phyloP scores from a whole-genome alignment of 2,329 filamentous ascomycete genomes.

The Paracoccidioides brasiliensis region DNA sequence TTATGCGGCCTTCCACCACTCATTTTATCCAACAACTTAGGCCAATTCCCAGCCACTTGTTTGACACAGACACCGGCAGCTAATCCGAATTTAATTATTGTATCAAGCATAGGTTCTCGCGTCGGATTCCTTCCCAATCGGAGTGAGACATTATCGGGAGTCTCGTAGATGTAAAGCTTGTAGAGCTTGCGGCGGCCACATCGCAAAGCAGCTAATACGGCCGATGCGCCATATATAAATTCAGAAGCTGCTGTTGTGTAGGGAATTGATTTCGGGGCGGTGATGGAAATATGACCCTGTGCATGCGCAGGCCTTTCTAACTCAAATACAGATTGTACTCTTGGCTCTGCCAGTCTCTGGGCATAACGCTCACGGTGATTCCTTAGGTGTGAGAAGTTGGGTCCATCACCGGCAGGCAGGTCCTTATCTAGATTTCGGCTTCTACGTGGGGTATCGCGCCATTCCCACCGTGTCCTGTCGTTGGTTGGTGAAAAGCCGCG shows the following conservation, averaged over 20 bases:
- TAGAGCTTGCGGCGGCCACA: slow-evolving; percentile 61
- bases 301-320: neutral
- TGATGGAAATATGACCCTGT: slow-evolving; percentile 16
- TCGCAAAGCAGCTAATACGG: slow-evolving; percentile 66
- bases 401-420: neutral
- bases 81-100: slow-evolving; percentile 28
- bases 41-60: slow-evolving; percentile 47
- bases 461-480: neutral
- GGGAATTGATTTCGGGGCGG: slow-evolving; percentile 38
- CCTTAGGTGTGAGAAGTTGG: neutral
- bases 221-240: slow-evolving; percentile 75
- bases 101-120: slow-evolving; percentile 7
- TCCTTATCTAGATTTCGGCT: neutral
- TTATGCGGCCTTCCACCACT: slow-evolving; percentile 76
- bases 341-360: neutral
- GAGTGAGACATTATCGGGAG: slow-evolving; percentile 37
- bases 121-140: slow-evolving; percentile 17
- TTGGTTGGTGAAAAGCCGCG: neutral
- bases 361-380: neutral
- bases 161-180: slow-evolving; percentile 63
- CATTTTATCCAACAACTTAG: slow-evolving; percentile 69
- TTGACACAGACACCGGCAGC: slow-evolving; percentile 41
- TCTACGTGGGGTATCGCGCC: neutral
- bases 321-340: neutral
- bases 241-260: slow-evolving; percentile 80